Percentiles rank a stretch among this genome's conserved stretches.
phyloP scores from a whole-genome alignment of 1,284 basidiomycete species.

The Athelia sp. region DNA sequence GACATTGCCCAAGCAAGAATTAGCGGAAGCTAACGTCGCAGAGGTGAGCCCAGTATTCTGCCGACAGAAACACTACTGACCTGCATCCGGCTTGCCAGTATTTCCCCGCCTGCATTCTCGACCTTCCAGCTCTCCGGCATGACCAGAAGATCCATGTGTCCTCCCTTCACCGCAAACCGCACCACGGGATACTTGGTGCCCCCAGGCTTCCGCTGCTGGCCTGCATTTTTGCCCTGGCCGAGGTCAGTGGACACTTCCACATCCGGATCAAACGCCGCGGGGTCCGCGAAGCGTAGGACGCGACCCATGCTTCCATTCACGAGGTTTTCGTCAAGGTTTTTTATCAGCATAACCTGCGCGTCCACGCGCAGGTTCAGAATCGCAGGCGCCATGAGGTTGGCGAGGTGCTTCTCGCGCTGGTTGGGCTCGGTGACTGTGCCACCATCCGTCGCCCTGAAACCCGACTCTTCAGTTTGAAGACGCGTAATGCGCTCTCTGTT shows the following conservation, averaged over 20 bases:
- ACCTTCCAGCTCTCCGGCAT: conserved; percentile 78
- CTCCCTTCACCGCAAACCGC: conserved; percentile 67
- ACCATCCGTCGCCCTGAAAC: conserved; percentile 50
- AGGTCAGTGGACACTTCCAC: conserved; percentile 17
- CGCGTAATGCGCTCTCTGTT: conserved; percentile 62
- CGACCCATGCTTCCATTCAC: conserved; percentile 73
- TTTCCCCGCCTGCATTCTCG: conserved; percentile 78
- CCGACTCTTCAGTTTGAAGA: conserved; percentile 34
- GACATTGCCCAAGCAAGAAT: conserved; percentile 81
- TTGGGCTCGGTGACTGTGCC: conserved; percentile 45
- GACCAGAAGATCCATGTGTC: conserved; percentile 53
- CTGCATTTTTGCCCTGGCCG: conserved; percentile 9
- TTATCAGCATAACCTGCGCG: conserved; percentile 59
- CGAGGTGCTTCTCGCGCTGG: conserved; percentile 61
- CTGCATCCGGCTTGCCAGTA: conserved; percentile 73
- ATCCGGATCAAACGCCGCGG: conserved; percentile 19
- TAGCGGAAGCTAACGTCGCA: conserved; percentile 52
- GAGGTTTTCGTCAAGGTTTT: conserved; percentile 67
- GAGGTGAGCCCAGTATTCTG: conserved; percentile 1
- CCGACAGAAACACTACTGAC: conserved; percentile 32
- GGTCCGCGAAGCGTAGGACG: conserved; percentile 48
- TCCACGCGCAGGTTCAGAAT: conserved; percentile 41
- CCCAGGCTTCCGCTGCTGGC: conserved; percentile 7
- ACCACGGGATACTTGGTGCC: conserved; percentile 63
- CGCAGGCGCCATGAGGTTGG: conserved; percentile 71